Conservation (phyloP, 495 filamentous ascomycete species). For the Neurospora sp. region DNA sequence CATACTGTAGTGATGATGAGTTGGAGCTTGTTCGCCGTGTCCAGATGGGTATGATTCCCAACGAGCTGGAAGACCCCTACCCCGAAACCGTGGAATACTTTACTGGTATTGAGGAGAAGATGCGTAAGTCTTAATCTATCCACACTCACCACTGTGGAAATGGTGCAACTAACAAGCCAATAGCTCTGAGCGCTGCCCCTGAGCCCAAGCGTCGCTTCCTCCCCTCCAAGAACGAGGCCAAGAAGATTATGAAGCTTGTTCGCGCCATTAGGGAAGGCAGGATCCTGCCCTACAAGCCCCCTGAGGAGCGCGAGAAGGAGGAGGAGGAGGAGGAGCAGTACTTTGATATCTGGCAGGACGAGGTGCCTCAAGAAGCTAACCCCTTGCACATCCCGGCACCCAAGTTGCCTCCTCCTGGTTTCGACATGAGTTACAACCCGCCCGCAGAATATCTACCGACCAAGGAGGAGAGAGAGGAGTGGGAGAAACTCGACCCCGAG, state of each 20-base stretch:
- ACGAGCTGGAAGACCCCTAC: conserved; percentile 86
- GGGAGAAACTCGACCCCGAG: conserved; percentile 82
- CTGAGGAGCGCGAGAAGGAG: conserved; percentile 61
- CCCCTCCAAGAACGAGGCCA: conserved; percentile 96
- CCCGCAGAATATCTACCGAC: conserved; percentile 89
- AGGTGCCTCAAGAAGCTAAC: conserved; percentile 72
- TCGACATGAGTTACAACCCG: conserved; percentile 94
- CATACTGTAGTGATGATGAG: conserved; percentile 57
- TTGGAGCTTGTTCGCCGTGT: conserved; percentile 80
- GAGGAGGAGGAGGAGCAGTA: conserved; percentile 54
- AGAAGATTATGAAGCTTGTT: conserved; percentile 96
- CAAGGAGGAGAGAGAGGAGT: conserved; percentile 71
- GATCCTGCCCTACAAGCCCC: conserved; percentile 83
- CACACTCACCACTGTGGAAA: not conserved
- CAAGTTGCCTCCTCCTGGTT: conserved; percentile 86
- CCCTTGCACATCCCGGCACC: conserved; percentile 94
- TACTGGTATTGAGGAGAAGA: conserved; percentile 76
- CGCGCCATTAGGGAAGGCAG: conserved; percentile 89
- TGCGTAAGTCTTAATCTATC: conserved; percentile 42
- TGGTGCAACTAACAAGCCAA: conserved; percentile 3
- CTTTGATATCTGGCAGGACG: conserved; percentile 94
- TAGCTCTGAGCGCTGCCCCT: conserved; percentile 74
- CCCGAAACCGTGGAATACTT: conserved; percentile 90
- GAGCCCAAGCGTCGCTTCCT: conserved; percentile 94
- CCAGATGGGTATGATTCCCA: conserved; percentile 79